Evolutionary conservation across 768 basidiomycete genomes (phyloP).

Genomic region (Suillus placidus): DNA sequence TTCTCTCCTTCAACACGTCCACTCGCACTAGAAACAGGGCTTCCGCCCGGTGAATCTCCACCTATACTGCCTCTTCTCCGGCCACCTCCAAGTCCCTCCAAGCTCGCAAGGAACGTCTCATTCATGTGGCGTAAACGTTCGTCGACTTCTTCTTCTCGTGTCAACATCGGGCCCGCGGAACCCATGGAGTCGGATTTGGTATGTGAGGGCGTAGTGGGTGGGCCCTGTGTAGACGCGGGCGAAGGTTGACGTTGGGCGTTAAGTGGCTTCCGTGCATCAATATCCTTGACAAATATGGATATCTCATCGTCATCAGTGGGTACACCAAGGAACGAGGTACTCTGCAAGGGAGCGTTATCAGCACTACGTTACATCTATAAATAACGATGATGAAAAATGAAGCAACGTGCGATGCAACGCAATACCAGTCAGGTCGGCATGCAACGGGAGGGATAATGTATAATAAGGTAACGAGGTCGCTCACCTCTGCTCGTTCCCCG

Average conservation of each 20-base stretch:
- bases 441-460: background rate
- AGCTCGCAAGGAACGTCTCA: constrained; percentile 62
- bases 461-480: background rate
- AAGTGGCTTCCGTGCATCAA: constrained; percentile 70
- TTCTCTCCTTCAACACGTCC: constrained; percentile 9
- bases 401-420: background rate
- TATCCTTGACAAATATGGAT: constrained; percentile 76
- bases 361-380: constrained; percentile 4
- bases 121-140: constrained; percentile 68
- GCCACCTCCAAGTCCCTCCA: constrained; percentile 57
- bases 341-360: constrained; percentile 21
- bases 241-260: constrained; percentile 3
- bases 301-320: constrained; percentile 76
- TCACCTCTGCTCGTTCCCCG: constrained; percentile 34
- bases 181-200: background rate
- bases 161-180: constrained; percentile 56
- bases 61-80: constrained; percentile 27
- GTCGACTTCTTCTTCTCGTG: constrained; percentile 68
- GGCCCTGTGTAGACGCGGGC: background rate
- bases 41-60: constrained; percentile 18
- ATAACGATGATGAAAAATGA: constrained; percentile 1
- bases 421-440: background rate
- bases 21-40: constrained; percentile 11
- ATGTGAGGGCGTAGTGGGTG: background rate
- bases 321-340: constrained; percentile 48